These are phyloP conservation scores for Aureobasidium pullulans DNA, from an alignment of 2,329 filamentous ascomycete species.

Conservation along the genomic window DNA sequence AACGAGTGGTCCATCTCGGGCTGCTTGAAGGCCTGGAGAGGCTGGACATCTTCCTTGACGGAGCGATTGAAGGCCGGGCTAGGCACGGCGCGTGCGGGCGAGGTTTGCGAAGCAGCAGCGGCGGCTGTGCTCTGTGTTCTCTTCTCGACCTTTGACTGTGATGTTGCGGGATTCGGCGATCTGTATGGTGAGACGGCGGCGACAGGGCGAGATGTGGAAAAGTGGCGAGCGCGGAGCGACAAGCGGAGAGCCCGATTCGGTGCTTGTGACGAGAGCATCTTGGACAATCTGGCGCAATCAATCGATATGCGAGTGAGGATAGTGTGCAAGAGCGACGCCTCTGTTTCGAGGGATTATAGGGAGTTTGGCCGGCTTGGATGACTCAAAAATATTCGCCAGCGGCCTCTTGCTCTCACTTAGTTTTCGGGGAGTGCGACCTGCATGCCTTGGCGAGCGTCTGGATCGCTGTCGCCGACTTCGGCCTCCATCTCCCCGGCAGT, in stretches of 20 bases:
- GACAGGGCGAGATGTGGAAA: slow-evolving; percentile 35
- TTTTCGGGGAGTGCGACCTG: background rate
- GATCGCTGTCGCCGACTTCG: background rate
- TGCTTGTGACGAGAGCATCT: slow-evolving; percentile 27
- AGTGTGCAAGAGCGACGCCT: background rate
- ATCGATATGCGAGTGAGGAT: background rate
- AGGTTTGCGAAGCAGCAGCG: slow-evolving; percentile 25
- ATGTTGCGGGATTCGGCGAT: slow-evolving; percentile 16
- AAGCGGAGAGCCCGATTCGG: slow-evolving; percentile 31
- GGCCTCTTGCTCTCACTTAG: background rate
- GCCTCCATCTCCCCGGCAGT: slow-evolving; percentile 3
- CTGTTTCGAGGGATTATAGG: background rate
- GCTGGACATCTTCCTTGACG: slow-evolving; percentile 33
- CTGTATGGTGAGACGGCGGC: slow-evolving; percentile 39
- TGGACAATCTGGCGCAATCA: slow-evolving; percentile 9
- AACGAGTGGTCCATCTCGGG: slow-evolving; percentile 56
- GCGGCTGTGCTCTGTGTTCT: slow-evolving; percentile 37
- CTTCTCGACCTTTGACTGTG: slow-evolving; percentile 26
- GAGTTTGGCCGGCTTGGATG: background rate
- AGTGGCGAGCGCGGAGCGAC: slow-evolving; percentile 34
- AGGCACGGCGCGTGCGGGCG: slow-evolving; percentile 32
- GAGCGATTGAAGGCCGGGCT: slow-evolving; percentile 45
- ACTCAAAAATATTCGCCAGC: slow-evolving; percentile 8
- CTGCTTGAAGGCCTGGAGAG: slow-evolving; percentile 38
- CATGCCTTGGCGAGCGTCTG: slow-evolving; percentile 3